Evolutionary conservation across 371 early-diverging fungal genomes (phyloP).

Genomic region (Parasitella parasitica): DNA sequence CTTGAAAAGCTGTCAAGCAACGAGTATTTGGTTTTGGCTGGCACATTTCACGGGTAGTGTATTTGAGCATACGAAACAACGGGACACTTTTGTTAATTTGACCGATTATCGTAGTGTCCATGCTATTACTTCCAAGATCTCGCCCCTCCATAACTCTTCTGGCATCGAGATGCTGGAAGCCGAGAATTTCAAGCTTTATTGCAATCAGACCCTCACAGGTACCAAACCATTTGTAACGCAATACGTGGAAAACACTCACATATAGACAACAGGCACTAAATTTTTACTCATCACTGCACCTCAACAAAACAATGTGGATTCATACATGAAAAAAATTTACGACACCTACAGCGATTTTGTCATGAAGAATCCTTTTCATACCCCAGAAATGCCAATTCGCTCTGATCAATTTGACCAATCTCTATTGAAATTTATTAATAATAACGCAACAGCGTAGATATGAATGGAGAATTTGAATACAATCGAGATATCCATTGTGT

Average conservation of each 20-base stretch:
- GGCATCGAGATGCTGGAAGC: conserved; percentile 94
- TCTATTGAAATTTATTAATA: conserved; percentile 70
- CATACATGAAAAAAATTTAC: conserved; percentile 76
- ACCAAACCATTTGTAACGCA: background rate
- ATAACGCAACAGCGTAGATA: background rate
- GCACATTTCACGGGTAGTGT: conserved; percentile 91
- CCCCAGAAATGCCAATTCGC: conserved; percentile 98
- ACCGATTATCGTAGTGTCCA: conserved; percentile 69
- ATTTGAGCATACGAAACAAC: too few relatives aligned
- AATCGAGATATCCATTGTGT: background rate
- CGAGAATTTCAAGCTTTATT: conserved; percentile 86
- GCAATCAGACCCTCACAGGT: conserved; percentile 95
- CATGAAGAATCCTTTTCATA: conserved; percentile 99
- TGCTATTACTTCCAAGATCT: conserved; percentile 93
- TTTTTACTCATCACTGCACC: conserved; percentile 88
- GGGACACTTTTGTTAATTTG: too few relatives aligned
- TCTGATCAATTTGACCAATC: conserved; percentile 92
- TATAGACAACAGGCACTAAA: conserved; percentile 76
- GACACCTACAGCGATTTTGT: conserved; percentile 94
- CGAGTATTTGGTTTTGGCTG: conserved; percentile 95
- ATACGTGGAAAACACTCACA: background rate
- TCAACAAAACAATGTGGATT: conserved; percentile 70
- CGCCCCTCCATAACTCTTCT: conserved; percentile 77
- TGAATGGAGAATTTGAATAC: background rate
- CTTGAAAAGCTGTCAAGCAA: conserved; percentile 85